Base-by-base conservation (phyloP, 78 protist genomes). In the Corallochytrium limacisporum region DNA sequence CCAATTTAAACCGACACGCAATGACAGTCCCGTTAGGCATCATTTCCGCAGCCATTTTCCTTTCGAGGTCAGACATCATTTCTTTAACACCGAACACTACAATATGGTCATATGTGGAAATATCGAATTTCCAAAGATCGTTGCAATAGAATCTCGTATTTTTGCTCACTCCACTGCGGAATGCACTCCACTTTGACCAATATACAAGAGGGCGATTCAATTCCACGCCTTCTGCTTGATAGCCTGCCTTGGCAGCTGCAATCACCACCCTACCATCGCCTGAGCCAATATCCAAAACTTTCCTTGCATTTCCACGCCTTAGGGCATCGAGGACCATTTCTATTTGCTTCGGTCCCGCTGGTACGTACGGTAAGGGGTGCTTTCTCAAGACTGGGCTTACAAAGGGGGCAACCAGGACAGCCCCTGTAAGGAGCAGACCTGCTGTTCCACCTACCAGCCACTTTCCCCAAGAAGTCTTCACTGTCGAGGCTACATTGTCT, bases 231-330 rank as follows among this genome's bases (percentile, higher is more conserved):
- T 53, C 37, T 53, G 59, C 59, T 0, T 53, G 31, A 53, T 24
- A 13, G 0, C 59, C 59, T 13, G 22, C 28, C 26, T 53, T 53
- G 13, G 59, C 59, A 24, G 59, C 59, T 28, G 59, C 59, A 53
- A 53, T 53, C 22, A 53, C 59, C 28, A 53, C 59, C 22, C 59
- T n/a, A 12, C 59, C 59, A 53, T 53, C 59, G 13, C 59, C 59
- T 18, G 59, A 53, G 20, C 59, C 59, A 12, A 53, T 28, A 53
- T 53, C 59, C 28, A 53, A 20, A 15, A 53, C 13, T 24, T n/a
- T 53, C 26, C 59, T 53, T n/a, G n/a, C n/a, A 24, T 53, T 12
- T 44, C 31, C 18, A 44, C 31, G 49, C 18, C 16, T 44, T 18
- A 18, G 18, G 18, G 18, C 49, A 18, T 44, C 49, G 49, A 44